Evolutionary conservation across 2,329 filamentous ascomycete species (phyloP), one percentile per base, ranked within the genome.

Genomic region (Fusarium palustre): DNA sequence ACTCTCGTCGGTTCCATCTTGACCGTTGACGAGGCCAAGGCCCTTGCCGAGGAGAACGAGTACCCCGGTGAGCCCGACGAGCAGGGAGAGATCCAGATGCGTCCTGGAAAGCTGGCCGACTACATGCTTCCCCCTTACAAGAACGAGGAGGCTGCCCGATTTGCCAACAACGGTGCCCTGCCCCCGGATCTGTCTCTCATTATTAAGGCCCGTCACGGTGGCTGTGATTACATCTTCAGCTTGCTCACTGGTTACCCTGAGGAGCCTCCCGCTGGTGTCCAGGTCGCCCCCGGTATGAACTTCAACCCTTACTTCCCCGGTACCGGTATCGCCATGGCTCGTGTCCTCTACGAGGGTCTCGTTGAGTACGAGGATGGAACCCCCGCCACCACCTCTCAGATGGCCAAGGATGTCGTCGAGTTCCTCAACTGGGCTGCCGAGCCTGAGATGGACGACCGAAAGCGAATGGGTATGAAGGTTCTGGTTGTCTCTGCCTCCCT

Each of bases 241-340:
- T 87, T 99, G 81, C 85, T 99, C 79, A 99, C 96, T 59, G 96
- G 96, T 75, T 99, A 99, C 84, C 96, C 96, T 65, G 96, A 99
- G 75, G 96, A 99, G 84, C 88, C 93, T 64, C 96, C 96, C 55
- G 93, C 96, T 53, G 96, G 96, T 80, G 94, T 92, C 68, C 85
- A 88, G 76, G 91, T 99, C 64, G 91, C 90, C 76, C 89, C 90
- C 67, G 96, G 96, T 78, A 90, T 99, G 83, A 97, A 98, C 90
- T 99, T 99, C 90, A 99, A 99, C 89, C 96, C 96, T 66, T 99
- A 97, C 88, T 99, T 99, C 91, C 96, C 96, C 61, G 96, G 96
- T 79, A 98, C 96, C 75, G 95, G 95, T 80, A 99, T 99, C 81
- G 96, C 92, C 77, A 99, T 99, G 96, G 95, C 91, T 76, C 95